These are phyloP conservation scores for Trebouxiophyceae sp. DNA, from an alignment of 163 green algal species.

Conservation along the genomic window DNA sequence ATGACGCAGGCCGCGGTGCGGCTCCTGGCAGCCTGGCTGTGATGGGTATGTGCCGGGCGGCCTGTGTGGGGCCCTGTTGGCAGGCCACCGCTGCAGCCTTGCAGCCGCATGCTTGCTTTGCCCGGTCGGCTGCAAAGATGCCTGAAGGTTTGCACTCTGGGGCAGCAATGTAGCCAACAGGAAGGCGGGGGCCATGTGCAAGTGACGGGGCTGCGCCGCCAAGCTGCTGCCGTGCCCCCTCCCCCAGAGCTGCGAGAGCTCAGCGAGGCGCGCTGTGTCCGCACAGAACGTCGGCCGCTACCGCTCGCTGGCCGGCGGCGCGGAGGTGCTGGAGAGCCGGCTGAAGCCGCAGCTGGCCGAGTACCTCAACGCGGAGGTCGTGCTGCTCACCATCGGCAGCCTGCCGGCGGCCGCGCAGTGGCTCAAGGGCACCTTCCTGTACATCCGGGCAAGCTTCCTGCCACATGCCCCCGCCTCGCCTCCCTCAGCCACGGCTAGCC, in stretches of 20 bases:
- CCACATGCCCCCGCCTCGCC: neutral
- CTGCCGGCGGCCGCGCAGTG: constrained; percentile 61
- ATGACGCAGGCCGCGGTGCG: constrained; percentile 72
- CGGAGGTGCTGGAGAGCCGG: constrained; percentile 66
- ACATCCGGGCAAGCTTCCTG: constrained; percentile 54
- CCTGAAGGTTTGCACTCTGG: no score
- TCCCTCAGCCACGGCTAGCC: no score
- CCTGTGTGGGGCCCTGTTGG: no score
- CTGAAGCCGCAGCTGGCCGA: constrained; percentile 66
- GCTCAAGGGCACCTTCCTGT: constrained; percentile 86
- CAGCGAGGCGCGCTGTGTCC: no score
- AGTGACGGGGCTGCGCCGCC: neutral
- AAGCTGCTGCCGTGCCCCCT: neutral
- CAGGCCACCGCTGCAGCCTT: no score
- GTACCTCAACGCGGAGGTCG: constrained; percentile 86
- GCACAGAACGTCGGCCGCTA: constrained; percentile 37
- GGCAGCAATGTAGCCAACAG: no score
- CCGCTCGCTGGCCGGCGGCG: constrained; percentile 27
- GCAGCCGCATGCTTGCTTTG: no score
- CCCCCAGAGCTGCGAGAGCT: no score
- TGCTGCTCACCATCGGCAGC: constrained; percentile 66
- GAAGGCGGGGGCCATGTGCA: no score
- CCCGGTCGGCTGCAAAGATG: no score
- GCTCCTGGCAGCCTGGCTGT: neutral
- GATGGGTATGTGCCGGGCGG: no score